These are phyloP conservation scores for Phytophthora aleatoria DNA, from an alignment of 352 stramenopile species.

Conservation along the genomic window DNA sequence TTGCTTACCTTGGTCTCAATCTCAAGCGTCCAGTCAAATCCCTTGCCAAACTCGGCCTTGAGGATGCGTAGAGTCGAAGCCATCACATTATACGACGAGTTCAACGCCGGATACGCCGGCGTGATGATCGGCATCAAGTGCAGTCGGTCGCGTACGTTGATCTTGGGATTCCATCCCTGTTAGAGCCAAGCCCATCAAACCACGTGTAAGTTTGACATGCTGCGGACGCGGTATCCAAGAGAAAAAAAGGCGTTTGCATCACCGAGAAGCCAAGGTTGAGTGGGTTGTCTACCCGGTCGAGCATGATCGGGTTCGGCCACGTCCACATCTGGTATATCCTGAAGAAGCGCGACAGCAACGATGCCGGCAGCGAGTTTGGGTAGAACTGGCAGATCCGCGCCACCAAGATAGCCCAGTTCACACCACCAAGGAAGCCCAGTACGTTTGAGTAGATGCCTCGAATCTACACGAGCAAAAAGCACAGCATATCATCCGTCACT, in stretches of 20 bases:
- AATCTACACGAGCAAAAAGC: constrained; percentile 41
- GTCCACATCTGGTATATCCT: constrained; percentile 94
- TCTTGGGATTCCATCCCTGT: constrained; percentile 90
- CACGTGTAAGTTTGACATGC: constrained; percentile 13
- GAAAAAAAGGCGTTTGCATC: constrained; percentile 31
- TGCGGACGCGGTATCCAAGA: constrained; percentile 5
- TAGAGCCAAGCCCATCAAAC: constrained; percentile 8
- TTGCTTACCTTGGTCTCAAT: constrained; percentile 83
- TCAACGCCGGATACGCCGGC: constrained; percentile 97
- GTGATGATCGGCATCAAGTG: constrained; percentile 99
- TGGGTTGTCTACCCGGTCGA: constrained; percentile 65
- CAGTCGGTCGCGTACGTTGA: constrained; percentile 80
- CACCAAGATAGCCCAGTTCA: constrained; percentile 99
- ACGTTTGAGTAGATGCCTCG: constrained; percentile 99
- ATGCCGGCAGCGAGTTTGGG: constrained; percentile 80
- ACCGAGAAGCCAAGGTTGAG: constrained; percentile 67
- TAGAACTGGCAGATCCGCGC: constrained; percentile 95
- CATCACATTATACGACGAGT: constrained; percentile 98
- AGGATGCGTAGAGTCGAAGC: constrained; percentile 91
- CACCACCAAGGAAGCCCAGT: constrained; percentile 97
- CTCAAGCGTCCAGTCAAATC: constrained; percentile 60
- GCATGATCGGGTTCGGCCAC: constrained; percentile 95
- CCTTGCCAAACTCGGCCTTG: constrained; percentile 87
- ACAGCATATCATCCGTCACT: neutral
- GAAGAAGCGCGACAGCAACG: constrained; percentile 95